phyloP scores from a whole-genome alignment of 192 early-diverging fungal species.

The Gamsiella multidivaricata region DNA sequence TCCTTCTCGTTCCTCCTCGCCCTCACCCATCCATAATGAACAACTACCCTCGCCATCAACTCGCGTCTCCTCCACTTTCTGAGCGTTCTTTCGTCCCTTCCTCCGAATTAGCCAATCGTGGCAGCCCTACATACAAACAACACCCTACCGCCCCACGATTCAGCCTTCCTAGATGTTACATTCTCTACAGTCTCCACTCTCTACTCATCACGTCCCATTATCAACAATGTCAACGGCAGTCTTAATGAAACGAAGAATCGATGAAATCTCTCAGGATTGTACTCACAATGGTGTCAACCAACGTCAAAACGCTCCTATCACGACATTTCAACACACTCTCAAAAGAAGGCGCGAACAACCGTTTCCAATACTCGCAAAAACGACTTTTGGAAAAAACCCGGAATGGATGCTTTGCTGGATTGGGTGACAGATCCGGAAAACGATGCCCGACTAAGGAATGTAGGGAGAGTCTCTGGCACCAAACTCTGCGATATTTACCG shows the following conservation, averaged over 20 bases:
- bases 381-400: background rate
- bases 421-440: background rate
- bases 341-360: background rate
- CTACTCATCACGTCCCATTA: too few species aligned
- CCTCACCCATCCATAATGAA: too few species aligned
- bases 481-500: background rate
- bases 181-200: too few species aligned
- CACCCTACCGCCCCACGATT: too few species aligned
- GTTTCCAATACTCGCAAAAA: background rate
- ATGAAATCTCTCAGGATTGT: background rate
- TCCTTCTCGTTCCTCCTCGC: too few species aligned
- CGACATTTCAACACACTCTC: background rate
- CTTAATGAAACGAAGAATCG: background rate
- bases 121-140: too few species aligned
- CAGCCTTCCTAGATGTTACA: too few species aligned
- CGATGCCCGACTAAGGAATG: background rate
- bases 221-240: background rate
- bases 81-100: too few species aligned
- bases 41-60: too few species aligned
- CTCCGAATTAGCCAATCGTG: too few species aligned
- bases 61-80: too few species aligned
- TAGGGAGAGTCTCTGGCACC: background rate
- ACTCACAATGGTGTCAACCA: background rate
- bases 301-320: background rate
- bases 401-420: background rate